Conservation (phyloP, 2,329 filamentous ascomycete species). For the Scedosporium aurantiacum region DNA sequence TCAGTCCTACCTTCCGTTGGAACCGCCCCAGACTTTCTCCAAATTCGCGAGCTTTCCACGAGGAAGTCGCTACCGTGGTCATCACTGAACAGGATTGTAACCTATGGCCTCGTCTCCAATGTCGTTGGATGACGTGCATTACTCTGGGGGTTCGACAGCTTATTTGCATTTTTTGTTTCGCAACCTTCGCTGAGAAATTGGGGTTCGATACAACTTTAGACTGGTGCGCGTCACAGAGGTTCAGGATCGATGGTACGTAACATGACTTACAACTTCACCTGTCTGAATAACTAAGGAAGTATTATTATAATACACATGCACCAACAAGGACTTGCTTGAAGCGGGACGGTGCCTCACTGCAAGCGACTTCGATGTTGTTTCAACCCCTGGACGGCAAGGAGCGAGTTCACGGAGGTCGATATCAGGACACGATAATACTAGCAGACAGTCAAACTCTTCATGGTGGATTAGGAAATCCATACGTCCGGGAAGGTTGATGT, state of each 20-base stretch:
- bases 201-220: not conserved
- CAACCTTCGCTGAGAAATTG: not conserved
- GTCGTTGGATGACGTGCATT: not conserved
- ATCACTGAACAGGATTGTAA: not conserved
- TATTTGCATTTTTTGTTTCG: not conserved
- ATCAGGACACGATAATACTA: too few species aligned
- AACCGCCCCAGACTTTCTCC: not conserved
- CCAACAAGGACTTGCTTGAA: not conserved
- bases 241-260: slow-evolving; percentile 4
- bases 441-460: too few species aligned
- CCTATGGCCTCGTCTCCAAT: not conserved
- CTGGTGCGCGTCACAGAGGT: not conserved
- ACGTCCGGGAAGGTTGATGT: not conserved
- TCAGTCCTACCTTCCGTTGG: not conserved
- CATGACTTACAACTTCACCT: not conserved
- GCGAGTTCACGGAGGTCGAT: too few species aligned
- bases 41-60: not conserved
- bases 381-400: too few species aligned
- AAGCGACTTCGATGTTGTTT: too few species aligned
- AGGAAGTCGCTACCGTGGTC: not conserved
- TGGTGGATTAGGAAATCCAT: too few species aligned
- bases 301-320: not conserved
- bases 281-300: slow-evolving; percentile 1
- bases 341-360: too few species aligned
- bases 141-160: not conserved